Evolutionary conservation across 1,284 basidiomycete genomes (phyloP).

Genomic region (Sporisorium exsertum): DNA sequence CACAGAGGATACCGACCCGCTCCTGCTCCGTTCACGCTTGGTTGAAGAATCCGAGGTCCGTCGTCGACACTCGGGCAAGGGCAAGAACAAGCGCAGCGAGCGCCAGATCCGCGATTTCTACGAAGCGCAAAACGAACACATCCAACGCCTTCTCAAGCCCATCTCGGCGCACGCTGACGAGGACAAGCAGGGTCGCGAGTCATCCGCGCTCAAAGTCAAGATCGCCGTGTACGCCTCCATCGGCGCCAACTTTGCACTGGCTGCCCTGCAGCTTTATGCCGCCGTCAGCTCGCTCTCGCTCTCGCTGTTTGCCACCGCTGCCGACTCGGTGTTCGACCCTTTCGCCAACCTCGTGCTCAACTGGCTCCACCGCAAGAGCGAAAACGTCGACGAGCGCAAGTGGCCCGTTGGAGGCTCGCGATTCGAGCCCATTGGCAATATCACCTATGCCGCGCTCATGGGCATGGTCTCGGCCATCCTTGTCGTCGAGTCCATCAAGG

Average conservation of each 20-base stretch:
- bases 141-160: conserved; percentile 83
- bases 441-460: conserved; percentile 77
- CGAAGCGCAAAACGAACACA: conserved; percentile 86
- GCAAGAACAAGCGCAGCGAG: conserved; percentile 66
- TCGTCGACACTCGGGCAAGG: conserved; percentile 68
- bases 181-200: conserved; percentile 77
- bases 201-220: conserved; percentile 74
- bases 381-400: conserved; percentile 79
- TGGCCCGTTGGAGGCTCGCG: conserved; percentile 93
- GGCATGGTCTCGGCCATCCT: conserved; percentile 84
- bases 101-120: conserved; percentile 78
- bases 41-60: conserved; percentile 69
- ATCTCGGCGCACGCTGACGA: conserved; percentile 86
- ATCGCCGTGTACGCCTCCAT: conserved; percentile 89
- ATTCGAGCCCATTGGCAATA: conserved; percentile 81
- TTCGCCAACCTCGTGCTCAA: conserved; percentile 87
- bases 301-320: conserved; percentile 87
- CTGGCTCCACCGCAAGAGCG: conserved; percentile 82
- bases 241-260: conserved; percentile 75
- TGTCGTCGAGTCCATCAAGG: conserved; percentile 83
- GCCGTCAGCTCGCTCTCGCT: conserved; percentile 86
- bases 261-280: conserved; percentile 75
- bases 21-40: conserved; percentile 70
- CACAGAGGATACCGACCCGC: conserved; percentile 69
- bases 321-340: conserved; percentile 91